Base-by-base conservation (phyloP, 495 filamentous ascomycete species). In the Aspergillus campestris region DNA sequence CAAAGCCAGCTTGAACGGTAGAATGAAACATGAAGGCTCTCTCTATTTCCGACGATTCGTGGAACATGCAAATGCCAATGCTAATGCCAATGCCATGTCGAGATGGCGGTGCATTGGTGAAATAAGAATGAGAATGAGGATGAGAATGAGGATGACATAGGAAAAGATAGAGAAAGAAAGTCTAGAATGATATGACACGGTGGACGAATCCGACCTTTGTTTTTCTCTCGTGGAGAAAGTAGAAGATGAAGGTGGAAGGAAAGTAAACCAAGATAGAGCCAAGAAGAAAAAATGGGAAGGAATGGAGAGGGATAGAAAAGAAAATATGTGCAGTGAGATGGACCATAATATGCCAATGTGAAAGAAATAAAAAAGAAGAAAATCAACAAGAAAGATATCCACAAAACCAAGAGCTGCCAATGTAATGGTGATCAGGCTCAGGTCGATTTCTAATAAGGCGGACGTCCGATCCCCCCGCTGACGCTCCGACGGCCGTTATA, bases 381-480 rank as follows among this genome's bases (percentile, higher is more conserved):
- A 10, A 37, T 31, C 13, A 11, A 7, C 27, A 13, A 30, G 28
- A 28, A 31, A n/a, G 9, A 30, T 30, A 41, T 27, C 15, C 13
- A 29, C 15, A 11, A 31, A 31, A 15, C 29, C 12, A 18, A 13
- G 31, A 45, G 14, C 36, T 32, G 32, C 15, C 10, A 28, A 30
- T 14, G 15, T 34, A n/a, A 41, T 55, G 4, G 18, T 4, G 18
- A 24, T 2, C 18, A 24, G 18, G 18, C 18, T 24, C 18, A 24
- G 18, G 18, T 24, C 18, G 18, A 24, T 24, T 24, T 24, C 18
- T 53, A 73, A 47, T 73, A 73, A 3, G 70, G 70, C 18, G 70
- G 70, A 11, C 66, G 63, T 39, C 70, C 68, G 34, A 73, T 59
- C 8, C 55, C 55, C 31, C 55, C 60, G n/a, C 51, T 64, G 32